phyloP scores from a whole-genome alignment of 164 flowering plant species.

The Hamamelis virginiana region DNA sequence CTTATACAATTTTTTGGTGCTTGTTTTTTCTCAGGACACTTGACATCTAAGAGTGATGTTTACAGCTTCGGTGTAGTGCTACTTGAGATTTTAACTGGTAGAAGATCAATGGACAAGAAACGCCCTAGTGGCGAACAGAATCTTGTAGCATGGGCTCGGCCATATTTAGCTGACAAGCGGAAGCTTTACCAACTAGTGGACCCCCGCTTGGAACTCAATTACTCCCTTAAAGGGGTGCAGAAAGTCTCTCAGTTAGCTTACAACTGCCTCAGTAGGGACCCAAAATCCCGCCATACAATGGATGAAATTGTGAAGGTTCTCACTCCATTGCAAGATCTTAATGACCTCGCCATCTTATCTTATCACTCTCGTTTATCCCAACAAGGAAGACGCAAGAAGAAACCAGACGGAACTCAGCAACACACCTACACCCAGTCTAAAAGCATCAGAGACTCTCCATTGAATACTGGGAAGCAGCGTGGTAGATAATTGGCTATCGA shows the following conservation, averaged over 20 bases:
- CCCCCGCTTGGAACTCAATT: slow-evolving; percentile 79
- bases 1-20: neutral
- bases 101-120: slow-evolving; percentile 95
- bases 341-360: slow-evolving; percentile 71
- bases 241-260: slow-evolving; percentile 74
- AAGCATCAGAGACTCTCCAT: slow-evolving; percentile 53
- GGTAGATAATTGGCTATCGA: slow-evolving; percentile 24
- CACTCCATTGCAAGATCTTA: slow-evolving; percentile 70
- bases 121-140: slow-evolving; percentile 87
- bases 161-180: slow-evolving; percentile 68
- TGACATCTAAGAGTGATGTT: slow-evolving; percentile 92
- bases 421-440: slow-evolving; percentile 32
- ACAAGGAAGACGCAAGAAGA: slow-evolving; percentile 64
- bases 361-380: slow-evolving; percentile 67
- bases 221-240: slow-evolving; percentile 82
- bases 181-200: slow-evolving; percentile 77
- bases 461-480: slow-evolving; percentile 47
- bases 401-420: slow-evolving; percentile 51
- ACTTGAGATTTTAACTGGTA: slow-evolving; percentile 87
- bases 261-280: slow-evolving; percentile 79
- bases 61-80: slow-evolving; percentile 94
- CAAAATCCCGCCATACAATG: slow-evolving; percentile 84
- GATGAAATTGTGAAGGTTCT: slow-evolving; percentile 80
- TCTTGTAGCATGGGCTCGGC: slow-evolving; percentile 85
- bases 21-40: slow-evolving; percentile 60